A percentile compares a stretch with the other conserved stretches of the same genome.
Conservation (phyloP, 2,329 filamentous ascomycete species). For the Graphiopsis chlorocephala region DNA sequence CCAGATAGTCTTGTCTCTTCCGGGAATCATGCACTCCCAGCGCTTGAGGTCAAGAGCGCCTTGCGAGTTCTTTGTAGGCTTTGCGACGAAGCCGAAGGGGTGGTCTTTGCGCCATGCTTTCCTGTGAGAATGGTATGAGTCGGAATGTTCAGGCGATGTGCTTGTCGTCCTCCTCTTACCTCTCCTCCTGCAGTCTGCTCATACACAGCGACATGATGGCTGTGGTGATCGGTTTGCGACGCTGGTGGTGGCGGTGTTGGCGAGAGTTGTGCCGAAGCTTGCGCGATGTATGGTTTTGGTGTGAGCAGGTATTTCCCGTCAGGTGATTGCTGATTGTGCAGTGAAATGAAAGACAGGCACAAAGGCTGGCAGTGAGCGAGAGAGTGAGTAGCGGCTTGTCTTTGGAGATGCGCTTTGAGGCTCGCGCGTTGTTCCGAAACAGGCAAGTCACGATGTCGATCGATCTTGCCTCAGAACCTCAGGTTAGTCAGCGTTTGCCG, state of each 20-base stretch:
- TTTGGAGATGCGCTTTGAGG: constrained; percentile 1
- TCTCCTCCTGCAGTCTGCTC: constrained; percentile 83
- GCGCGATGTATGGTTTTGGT: not conserved
- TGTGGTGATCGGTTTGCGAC: constrained; percentile 13
- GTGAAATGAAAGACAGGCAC: not conserved
- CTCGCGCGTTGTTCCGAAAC: not conserved
- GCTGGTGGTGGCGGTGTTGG: not conserved
- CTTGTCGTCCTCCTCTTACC: constrained; percentile 52
- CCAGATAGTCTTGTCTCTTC: constrained; percentile 96
- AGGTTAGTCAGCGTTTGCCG: not conserved
- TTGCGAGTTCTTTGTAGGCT: constrained; percentile 73
- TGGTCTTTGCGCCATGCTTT: constrained; percentile 98
- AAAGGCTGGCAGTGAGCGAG: not conserved
- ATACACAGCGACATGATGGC: constrained; percentile 76
- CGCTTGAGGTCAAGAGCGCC: constrained; percentile 87
- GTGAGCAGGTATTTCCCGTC: not conserved
- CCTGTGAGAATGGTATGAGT: constrained; percentile 46
- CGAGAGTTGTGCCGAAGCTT: not conserved
- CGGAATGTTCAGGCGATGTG: not conserved
- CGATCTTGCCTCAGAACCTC: constrained; percentile 2
- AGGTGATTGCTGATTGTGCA: not conserved
- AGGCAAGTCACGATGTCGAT: not conserved
- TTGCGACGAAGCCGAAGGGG: constrained; percentile 95
- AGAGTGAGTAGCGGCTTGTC: not conserved
- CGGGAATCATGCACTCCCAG: constrained; percentile 96